These are phyloP conservation scores for Tolypocladium paradoxum DNA, from an alignment of 2,329 filamentous ascomycete genomes.

Conservation along the genomic window DNA sequence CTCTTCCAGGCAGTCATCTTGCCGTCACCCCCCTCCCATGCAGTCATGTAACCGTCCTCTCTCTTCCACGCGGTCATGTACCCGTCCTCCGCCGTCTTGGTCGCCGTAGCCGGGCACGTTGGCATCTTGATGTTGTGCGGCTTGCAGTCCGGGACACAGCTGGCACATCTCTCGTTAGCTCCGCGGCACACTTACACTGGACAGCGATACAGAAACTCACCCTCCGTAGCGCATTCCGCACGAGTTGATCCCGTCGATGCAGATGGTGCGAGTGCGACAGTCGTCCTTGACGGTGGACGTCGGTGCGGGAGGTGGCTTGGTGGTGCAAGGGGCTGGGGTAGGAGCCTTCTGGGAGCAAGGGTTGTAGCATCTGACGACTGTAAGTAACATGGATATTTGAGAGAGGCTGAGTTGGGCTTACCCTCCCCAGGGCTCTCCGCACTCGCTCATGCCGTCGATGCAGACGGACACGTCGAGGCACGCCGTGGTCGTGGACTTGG, in stretches of 20 bases:
- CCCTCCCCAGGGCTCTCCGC: slow-evolving; percentile 16
- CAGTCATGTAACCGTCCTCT: not conserved
- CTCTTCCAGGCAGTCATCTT: not conserved
- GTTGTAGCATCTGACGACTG: slow-evolving; percentile 17
- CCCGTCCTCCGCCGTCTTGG: not conserved
- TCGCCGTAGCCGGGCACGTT: slow-evolving; percentile 6
- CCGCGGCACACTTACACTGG: not conserved
- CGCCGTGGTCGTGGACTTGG: not conserved
- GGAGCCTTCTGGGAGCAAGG: slow-evolving; percentile 14
- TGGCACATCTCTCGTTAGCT: not conserved
- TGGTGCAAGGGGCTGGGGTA: slow-evolving; percentile 7
- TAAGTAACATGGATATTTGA: not conserved
- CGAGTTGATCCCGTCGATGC: slow-evolving; percentile 12
- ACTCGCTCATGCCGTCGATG: slow-evolving; percentile 16
- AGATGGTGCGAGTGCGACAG: slow-evolving; percentile 15
- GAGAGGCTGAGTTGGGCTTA: slow-evolving; percentile 3
- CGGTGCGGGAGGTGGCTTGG: not conserved
- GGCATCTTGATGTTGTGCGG: slow-evolving; percentile 8
- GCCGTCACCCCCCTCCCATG: not conserved
- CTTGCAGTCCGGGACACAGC: slow-evolving; percentile 13
- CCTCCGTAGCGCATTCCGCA: slow-evolving; percentile 14
- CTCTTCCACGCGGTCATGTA: not conserved
- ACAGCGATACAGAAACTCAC: slow-evolving; percentile 5
- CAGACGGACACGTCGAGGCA: slow-evolving; percentile 10
- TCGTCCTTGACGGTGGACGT: slow-evolving; percentile 2